Base-by-base conservation (phyloP, 2,329 filamentous ascomycete genomes). In the Venturia nashicola region DNA sequence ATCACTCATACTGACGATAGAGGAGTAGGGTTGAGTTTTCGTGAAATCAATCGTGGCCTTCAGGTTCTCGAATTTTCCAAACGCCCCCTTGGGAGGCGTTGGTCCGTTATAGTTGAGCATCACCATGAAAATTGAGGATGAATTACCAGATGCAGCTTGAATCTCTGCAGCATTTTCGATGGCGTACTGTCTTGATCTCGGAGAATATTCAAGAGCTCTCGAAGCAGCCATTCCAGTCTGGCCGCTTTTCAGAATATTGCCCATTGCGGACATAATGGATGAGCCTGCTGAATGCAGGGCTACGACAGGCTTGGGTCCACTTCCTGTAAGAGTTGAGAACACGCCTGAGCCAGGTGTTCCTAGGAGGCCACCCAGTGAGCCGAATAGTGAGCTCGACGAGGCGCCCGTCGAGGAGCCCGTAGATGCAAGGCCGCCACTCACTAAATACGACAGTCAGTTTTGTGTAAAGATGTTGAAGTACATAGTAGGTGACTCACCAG, bases 1-100 rank as follows among this genome's bases (percentile, higher is more conserved):
- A 65, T 83, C 78, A 67, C 81, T 82, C 40, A 69, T 69, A 18
- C 70, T 72, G 65, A 82, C 74, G 6, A 84, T 71, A 54, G 77
- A 76, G 61, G 76, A 72, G 66, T 82, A 82, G 6, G 73, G 77
- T 66, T 76, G 80, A 2, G 76, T 77, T 69, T 79, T 67, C 0
- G 70, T 71, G 7, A 62, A 27, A 62, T 71, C 70, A 0, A 68
- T 23, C 3, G 69, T 61, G 1, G 70, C 62, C 0, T 66, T 61
- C 32, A 76, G 71, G 1, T 70, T 69, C 27, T 75, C 63, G 46
- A 75, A 73, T 34, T 72, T 67, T 14, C 71, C 71, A n/a, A 76
- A 72, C 3, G 69, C 64, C 9, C 70, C 59, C 27, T 66, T 71
- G 9, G 75, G 75, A 3, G 71, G 72, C 12, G 64, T 67, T 3